phyloP scores from a whole-genome alignment of 208 protist species.

The Leptomonas seymouri region DNA sequence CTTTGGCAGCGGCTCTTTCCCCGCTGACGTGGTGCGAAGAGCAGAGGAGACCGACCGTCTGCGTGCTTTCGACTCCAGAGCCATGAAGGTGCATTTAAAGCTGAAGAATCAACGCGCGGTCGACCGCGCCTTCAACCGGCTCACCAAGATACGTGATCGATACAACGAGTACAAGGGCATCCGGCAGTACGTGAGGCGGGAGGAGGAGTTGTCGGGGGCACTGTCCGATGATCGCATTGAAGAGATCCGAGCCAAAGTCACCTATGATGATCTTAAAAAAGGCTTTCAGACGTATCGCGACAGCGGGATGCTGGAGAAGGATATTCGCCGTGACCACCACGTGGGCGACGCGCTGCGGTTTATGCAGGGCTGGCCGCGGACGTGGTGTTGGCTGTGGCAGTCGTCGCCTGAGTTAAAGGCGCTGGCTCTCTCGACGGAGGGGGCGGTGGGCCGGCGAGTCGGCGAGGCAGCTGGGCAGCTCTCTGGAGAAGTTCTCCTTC shows the following conservation, averaged over 20 bases:
- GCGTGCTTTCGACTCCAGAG: constrained; percentile 34
- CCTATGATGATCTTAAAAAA: constrained; percentile 50
- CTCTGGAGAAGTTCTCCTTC: constrained; percentile 69
- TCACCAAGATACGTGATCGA: constrained; percentile 44
- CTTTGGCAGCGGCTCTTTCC: constrained; percentile 27
- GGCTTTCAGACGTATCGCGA: constrained; percentile 67
- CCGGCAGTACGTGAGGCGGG: constrained; percentile 31
- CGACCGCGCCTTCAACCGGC: constrained; percentile 55
- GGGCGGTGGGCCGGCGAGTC: constrained; percentile 44
- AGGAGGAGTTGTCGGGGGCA: constrained; percentile 52
- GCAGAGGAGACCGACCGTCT: constrained; percentile 32
- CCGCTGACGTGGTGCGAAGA: constrained; percentile 30
- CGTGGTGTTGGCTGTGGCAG: constrained; percentile 54
- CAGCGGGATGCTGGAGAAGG: constrained; percentile 65
- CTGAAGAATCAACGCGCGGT: constrained; percentile 53
- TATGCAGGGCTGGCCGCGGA: constrained; percentile 68
- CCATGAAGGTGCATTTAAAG: constrained; percentile 46
- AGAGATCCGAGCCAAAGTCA: constrained; percentile 46
- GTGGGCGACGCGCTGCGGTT: constrained; percentile 63
- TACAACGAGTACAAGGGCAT: constrained; percentile 53
- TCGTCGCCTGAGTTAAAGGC: constrained; percentile 37
- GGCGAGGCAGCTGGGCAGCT: constrained; percentile 71
- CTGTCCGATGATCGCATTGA: constrained; percentile 46
- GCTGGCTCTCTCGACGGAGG: constrained; percentile 34
- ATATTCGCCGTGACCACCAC: constrained; percentile 63